Conservation (phyloP, 2,329 filamentous ascomycete species). For the Nigrospora sphaerica region DNA sequence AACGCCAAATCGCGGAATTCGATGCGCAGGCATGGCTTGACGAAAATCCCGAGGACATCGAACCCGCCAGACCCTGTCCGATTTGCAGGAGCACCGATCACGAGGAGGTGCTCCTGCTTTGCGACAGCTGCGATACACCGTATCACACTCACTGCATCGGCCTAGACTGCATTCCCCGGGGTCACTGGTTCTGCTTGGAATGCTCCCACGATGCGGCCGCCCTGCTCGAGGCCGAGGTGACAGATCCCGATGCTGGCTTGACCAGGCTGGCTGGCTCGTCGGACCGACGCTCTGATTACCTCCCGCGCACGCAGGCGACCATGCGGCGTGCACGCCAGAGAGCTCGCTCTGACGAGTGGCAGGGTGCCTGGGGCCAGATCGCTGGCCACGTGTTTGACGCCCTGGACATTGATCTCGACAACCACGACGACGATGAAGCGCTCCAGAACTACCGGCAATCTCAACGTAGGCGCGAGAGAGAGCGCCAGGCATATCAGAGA, state of each 20-base stretch:
- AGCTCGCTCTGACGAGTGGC: constrained; percentile 77
- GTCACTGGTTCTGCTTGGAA: constrained; percentile 86
- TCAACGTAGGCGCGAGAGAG: constrained; percentile 45
- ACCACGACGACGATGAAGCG: constrained; percentile 69
- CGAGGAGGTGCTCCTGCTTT: constrained; percentile 79
- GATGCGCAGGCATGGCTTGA: constrained; percentile 69
- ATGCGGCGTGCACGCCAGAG: constrained; percentile 48
- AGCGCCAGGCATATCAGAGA: constrained; percentile 53
- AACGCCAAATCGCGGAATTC: constrained; percentile 84
- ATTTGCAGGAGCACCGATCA: constrained; percentile 77
- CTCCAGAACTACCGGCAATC: constrained; percentile 47
- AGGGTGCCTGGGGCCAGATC: constrained; percentile 71
- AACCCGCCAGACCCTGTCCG: constrained; percentile 67
- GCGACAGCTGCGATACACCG: constrained; percentile 81
- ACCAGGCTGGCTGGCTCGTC: constrained; percentile 14
- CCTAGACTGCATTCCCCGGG: constrained; percentile 66
- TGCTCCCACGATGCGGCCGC: constrained; percentile 47
- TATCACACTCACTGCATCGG: constrained; percentile 92
- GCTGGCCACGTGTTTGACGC: constrained; percentile 57
- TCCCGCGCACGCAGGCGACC: constrained; percentile 50
- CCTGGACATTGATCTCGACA: constrained; percentile 71
- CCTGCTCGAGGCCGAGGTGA: constrained; percentile 32
- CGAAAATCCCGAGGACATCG: constrained; percentile 66
- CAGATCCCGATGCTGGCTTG: constrained; percentile 16
- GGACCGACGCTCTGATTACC: constrained; percentile 26